Conservation (phyloP, 2,329 filamentous ascomycete species). For the Leptoxyphium fumago region DNA sequence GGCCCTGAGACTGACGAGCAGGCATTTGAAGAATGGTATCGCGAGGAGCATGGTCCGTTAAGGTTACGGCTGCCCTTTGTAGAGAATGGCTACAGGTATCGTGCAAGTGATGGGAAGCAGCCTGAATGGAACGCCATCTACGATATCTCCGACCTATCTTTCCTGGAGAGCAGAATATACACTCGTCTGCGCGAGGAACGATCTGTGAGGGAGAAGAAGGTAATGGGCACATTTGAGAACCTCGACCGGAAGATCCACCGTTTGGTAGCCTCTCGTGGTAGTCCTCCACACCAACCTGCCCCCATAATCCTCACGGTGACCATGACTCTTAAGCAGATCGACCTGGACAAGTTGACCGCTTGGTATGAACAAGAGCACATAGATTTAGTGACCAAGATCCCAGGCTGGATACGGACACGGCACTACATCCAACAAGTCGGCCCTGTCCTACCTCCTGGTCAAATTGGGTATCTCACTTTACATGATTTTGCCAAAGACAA, state of each 20-base stretch:
- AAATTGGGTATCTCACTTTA: slow-evolving; percentile 47
- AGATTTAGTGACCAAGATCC: slow-evolving; percentile 54
- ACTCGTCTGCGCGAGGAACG: slow-evolving; percentile 46
- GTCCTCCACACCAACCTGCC: slow-evolving; percentile 9
- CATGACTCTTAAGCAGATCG: slow-evolving; percentile 28
- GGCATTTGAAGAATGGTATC: slow-evolving; percentile 86
- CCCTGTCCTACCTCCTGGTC: slow-evolving; percentile 35
- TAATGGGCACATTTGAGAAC: slow-evolving; percentile 46
- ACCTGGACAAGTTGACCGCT: slow-evolving; percentile 46
- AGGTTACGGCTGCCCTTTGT: slow-evolving; percentile 64
- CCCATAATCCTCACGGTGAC: slow-evolving; percentile 12
- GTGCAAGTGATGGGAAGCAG: slow-evolving; percentile 44
- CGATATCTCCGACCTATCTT: slow-evolving; percentile 62
- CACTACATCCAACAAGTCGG: slow-evolving; percentile 53
- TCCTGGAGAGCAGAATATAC: slow-evolving; percentile 58
- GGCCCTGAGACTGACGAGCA: slow-evolving; percentile 46
- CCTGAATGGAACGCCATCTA: slow-evolving; percentile 70
- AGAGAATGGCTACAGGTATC: slow-evolving; percentile 65
- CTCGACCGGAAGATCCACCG: slow-evolving; percentile 62
- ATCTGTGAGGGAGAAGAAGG: slow-evolving; percentile 30
- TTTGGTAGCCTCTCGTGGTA: slow-evolving; percentile 35
- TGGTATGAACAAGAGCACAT: slow-evolving; percentile 70
- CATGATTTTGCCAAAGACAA: slow-evolving; percentile 59
- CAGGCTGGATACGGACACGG: slow-evolving; percentile 64
- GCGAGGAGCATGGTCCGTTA: slow-evolving; percentile 78